Conservation (phyloP, 805 yeast genomes). For the Grigorovia transvaalensis region DNA sequence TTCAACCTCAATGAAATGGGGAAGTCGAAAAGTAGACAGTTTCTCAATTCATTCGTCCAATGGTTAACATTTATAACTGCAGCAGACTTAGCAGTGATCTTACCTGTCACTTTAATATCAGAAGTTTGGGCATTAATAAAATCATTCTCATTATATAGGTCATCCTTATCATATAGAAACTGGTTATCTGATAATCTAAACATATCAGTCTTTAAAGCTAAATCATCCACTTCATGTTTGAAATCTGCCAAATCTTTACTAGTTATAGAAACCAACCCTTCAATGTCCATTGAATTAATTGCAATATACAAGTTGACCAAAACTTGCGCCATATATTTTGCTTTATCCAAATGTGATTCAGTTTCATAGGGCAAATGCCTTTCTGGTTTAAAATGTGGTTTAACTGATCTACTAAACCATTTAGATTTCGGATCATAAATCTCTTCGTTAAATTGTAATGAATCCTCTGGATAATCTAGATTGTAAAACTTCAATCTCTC, state of each 20-base stretch:
- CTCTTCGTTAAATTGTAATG: slow-evolving; percentile 22
- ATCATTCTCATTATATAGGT: slow-evolving; percentile 28
- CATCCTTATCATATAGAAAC: slow-evolving; percentile 33
- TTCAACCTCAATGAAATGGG: slow-evolving; percentile 55
- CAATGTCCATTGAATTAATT: slow-evolving; percentile 60
- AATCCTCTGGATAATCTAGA: slow-evolving; percentile 42
- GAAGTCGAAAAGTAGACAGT: slow-evolving; percentile 65
- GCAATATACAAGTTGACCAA: slow-evolving; percentile 72
- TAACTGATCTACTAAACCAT: slow-evolving; percentile 31
- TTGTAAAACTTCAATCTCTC: slow-evolving; percentile 33
- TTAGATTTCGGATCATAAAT: slow-evolving; percentile 29
- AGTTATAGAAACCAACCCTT: slow-evolving; percentile 56
- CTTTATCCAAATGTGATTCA: slow-evolving; percentile 59
- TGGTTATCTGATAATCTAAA: slow-evolving; percentile 26
- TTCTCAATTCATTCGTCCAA: slow-evolving; percentile 79
- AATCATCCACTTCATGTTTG: slow-evolving; percentile 32
- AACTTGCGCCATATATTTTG: slow-evolving; percentile 68
- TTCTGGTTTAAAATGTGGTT: slow-evolving; percentile 26
- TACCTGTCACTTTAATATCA: slow-evolving; percentile 38
- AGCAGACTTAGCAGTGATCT: slow-evolving; percentile 54
- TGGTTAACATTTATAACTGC: slow-evolving; percentile 65
- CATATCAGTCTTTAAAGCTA: slow-evolving; percentile 45
- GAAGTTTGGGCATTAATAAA: slow-evolving; percentile 15
- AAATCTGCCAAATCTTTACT: slow-evolving; percentile 53
- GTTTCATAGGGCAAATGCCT: slow-evolving; percentile 60